phyloP scores from a whole-genome alignment of 2,329 filamentous ascomycete genomes.

The Arthrobotrys entomopaga region DNA sequence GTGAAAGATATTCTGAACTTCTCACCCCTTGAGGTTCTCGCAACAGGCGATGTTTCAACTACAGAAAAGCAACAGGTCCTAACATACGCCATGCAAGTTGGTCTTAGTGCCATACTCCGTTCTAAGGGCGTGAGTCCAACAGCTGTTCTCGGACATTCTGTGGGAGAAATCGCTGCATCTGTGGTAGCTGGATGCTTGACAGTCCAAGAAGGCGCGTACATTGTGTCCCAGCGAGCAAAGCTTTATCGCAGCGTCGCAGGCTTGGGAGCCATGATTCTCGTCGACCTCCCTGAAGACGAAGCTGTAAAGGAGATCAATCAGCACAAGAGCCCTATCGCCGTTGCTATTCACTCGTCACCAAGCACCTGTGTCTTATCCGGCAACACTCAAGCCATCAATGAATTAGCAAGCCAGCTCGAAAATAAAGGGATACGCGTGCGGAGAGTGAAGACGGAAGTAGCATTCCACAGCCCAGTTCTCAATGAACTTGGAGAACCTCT shows the following conservation, averaged over 20 bases:
- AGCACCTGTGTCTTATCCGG: slow-evolving; percentile 62
- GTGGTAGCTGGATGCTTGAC: slow-evolving; percentile 61
- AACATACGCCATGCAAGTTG: slow-evolving; percentile 62
- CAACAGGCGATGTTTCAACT: slow-evolving; percentile 21
- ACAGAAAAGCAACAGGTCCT: slow-evolving; percentile 53
- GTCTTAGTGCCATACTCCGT: slow-evolving; percentile 60
- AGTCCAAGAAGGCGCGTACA: slow-evolving; percentile 61
- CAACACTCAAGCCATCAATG: slow-evolving; percentile 57
- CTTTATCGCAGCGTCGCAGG: slow-evolving; percentile 41
- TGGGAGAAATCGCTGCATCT: slow-evolving; percentile 63
- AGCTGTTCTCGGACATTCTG: slow-evolving; percentile 63
- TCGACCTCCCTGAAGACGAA: slow-evolving; percentile 60
- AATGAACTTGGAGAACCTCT: slow-evolving; percentile 60
- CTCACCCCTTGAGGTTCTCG: slow-evolving; percentile 2
- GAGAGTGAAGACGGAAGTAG: slow-evolving; percentile 63
- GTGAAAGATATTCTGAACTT: neutral
- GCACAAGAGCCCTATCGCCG: slow-evolving; percentile 56
- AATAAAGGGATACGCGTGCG: slow-evolving; percentile 60
- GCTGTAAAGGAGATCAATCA: slow-evolving; percentile 49
- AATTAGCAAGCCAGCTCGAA: slow-evolving; percentile 56
- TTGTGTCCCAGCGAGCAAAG: slow-evolving; percentile 61
- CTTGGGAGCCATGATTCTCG: slow-evolving; percentile 59
- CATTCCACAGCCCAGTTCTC: slow-evolving; percentile 63
- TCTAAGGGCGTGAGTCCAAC: slow-evolving; percentile 60
- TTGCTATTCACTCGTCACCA: slow-evolving; percentile 62